These are phyloP conservation scores for Ramalina intermedia DNA, from an alignment of 495 filamentous ascomycete species.

Conservation along the genomic window DNA sequence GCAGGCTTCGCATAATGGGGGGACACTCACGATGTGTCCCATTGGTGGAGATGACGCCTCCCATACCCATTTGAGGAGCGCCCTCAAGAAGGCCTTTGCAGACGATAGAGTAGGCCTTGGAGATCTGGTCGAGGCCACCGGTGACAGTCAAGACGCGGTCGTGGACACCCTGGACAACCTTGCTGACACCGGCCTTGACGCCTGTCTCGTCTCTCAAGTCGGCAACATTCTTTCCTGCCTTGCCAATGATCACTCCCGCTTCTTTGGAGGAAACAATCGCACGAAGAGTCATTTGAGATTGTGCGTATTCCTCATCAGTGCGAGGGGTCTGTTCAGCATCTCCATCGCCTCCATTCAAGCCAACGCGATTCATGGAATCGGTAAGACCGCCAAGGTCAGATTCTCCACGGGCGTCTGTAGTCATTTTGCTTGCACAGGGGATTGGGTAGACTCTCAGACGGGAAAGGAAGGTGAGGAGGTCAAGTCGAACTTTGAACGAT, in stretches of 20 bases:
- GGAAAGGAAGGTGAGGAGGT: neutral
- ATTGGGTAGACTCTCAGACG: neutral
- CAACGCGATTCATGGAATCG: constrained; percentile 31
- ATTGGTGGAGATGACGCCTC: constrained; percentile 64
- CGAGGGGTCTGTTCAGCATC: constrained; percentile 59
- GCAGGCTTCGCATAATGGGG: neutral
- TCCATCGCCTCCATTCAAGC: constrained; percentile 30
- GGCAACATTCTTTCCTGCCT: constrained; percentile 95
- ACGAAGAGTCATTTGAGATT: constrained; percentile 78
- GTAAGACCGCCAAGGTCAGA: constrained; percentile 28
- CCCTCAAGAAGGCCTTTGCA: constrained; percentile 83
- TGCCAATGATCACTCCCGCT: constrained; percentile 96
- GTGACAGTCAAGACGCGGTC: constrained; percentile 94
- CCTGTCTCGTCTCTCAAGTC: constrained; percentile 94
- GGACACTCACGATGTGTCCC: constrained; percentile 80
- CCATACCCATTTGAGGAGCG: constrained; percentile 89
- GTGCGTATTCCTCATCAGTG: constrained; percentile 93
- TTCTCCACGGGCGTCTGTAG: constrained; percentile 33
- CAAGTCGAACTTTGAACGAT: neutral
- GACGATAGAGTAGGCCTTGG: constrained; percentile 85
- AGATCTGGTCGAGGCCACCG: constrained; percentile 68
- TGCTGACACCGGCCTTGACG: constrained; percentile 94
- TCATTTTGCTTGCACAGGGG: constrained; percentile 24
- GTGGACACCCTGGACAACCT: constrained; percentile 92
- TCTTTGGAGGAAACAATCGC: constrained; percentile 98